These are phyloP conservation scores for Marasmius oreades DNA, from an alignment of 1,284 basidiomycete genomes.

Conservation along the genomic window DNA sequence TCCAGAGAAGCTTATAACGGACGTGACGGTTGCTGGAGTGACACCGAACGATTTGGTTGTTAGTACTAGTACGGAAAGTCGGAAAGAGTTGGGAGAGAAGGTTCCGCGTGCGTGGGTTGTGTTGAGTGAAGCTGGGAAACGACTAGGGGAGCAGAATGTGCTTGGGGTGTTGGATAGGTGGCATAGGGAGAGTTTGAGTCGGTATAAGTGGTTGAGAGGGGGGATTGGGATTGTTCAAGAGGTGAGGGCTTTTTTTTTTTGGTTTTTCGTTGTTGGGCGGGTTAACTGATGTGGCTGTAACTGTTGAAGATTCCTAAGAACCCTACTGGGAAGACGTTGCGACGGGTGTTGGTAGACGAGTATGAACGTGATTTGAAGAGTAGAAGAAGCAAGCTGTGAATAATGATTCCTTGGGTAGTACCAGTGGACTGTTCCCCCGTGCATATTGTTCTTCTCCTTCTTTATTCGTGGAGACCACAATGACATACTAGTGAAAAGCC, in stretches of 20 bases:
- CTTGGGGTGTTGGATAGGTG: constrained; percentile 50
- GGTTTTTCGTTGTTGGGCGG: constrained; percentile 5
- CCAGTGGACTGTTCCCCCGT: no score
- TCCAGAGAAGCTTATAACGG: constrained; percentile 52
- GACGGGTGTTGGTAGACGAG: constrained; percentile 52
- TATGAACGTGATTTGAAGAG: constrained; percentile 34
- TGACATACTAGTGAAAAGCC: no score
- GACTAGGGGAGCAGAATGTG: constrained; percentile 38
- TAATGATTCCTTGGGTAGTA: not conserved
- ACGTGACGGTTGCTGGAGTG: constrained; percentile 67
- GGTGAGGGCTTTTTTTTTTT: constrained; percentile 38
- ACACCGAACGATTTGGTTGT: constrained; percentile 16
- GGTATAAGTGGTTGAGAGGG: constrained; percentile 68
- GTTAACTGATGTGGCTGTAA: not conserved
- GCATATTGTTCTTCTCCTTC: no score
- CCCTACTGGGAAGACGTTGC: constrained; percentile 64
- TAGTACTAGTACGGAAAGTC: constrained; percentile 36
- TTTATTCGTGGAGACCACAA: no score
- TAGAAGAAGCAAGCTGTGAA: not conserved
- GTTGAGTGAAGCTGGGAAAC: constrained; percentile 47
- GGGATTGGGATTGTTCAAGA: constrained; percentile 59
- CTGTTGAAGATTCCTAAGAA: constrained; percentile 44
- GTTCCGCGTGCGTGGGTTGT: constrained; percentile 74
- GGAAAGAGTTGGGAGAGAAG: constrained; percentile 56
- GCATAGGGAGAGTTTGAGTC: constrained; percentile 56